Evolutionary conservation across 495 filamentous ascomycete species (phyloP).

Genomic region (Cercophora newfieldiana): DNA sequence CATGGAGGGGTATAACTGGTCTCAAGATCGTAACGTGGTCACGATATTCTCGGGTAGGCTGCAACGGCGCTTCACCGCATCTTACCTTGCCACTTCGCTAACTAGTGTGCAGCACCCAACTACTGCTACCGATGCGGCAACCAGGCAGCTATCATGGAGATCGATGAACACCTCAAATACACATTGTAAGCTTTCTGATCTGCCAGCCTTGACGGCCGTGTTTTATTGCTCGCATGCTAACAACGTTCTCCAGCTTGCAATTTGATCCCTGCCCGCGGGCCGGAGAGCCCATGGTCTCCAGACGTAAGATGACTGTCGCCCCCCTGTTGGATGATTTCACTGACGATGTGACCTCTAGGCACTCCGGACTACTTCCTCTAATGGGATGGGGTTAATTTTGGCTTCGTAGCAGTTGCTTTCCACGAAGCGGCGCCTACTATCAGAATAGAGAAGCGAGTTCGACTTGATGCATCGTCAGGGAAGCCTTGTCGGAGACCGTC

Average conservation of each 20-base stretch:
- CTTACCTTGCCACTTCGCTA: not conserved
- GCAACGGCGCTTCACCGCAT: not conserved
- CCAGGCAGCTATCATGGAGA: constrained; percentile 99
- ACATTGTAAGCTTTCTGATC: constrained; percentile 78
- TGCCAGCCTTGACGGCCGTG: not conserved
- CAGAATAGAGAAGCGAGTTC: constrained; percentile 7
- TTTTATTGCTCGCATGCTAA: constrained; percentile 17
- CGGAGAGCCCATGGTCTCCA: constrained; percentile 97
- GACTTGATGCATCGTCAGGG: constrained; percentile 5
- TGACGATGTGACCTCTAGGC: constrained; percentile 38
- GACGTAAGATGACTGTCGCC: constrained; percentile 56
- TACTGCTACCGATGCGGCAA: constrained; percentile 99
- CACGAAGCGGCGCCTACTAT: not conserved
- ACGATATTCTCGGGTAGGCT: constrained; percentile 94
- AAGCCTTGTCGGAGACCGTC: not conserved
- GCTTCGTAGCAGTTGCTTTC: not conserved
- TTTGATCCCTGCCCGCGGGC: constrained; percentile 98
- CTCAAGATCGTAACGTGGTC: constrained; percentile 92
- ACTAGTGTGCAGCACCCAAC: constrained; percentile 69
- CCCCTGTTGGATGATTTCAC: constrained; percentile 20
- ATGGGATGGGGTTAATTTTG: constrained; percentile 14
- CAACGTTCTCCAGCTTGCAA: constrained; percentile 70
- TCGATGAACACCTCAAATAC: constrained; percentile 98
- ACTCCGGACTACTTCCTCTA: constrained; percentile 99
- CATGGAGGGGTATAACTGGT: constrained; percentile 99